Evolutionary conservation across 805 yeast genomes (phyloP), one percentile per base, ranked within the genome.

Genomic region (Limtongia smithiae): DNA sequence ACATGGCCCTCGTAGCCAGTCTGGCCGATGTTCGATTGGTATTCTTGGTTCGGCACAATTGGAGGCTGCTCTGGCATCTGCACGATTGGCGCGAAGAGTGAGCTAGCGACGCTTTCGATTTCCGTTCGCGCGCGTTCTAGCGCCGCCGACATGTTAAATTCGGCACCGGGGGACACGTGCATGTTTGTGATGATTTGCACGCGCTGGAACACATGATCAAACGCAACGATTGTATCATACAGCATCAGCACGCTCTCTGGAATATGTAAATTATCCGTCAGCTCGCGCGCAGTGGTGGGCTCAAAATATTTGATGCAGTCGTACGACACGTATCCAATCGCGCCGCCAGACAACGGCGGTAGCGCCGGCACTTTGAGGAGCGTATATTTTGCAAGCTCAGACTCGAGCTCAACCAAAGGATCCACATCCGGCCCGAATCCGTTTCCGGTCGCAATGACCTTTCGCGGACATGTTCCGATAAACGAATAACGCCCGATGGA

Each of bases 221-320:
- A 89, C 0, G 95, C 97, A 47, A 93, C 80, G 28, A 93, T 80
- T 31, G 85, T 79, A 68, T 93, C 97, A 68, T 83, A 88, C 52
- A 93, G 70, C 97, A 93, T 89, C 67, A 93, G 71, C 5, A 83
- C 82, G 2, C 96, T 84, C 69, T 93, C 99, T 0, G 99, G 99
- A 9, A 93, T 76, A 54, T 85, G 68, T 60, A 93, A 71, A 1
- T 83, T 82, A 66, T 93, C 97, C 59, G 83, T 80, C 59, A 90
- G 73, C 2, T 71, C 75, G 57, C 86, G 78, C 52, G 76, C 77
- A 1, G 97, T 91, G 60, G 76, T 82, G 51, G 99, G 99, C 70
- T 93, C 99, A 60, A 93, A 93, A 68, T 93, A 93, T 65, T 88
- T 85, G 63, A 93, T 85, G 72, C 99, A 93, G 68, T 93, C 99